Base-by-base conservation (phyloP, 352 stramenopile species). In the Phytophthora uliginosa region DNA sequence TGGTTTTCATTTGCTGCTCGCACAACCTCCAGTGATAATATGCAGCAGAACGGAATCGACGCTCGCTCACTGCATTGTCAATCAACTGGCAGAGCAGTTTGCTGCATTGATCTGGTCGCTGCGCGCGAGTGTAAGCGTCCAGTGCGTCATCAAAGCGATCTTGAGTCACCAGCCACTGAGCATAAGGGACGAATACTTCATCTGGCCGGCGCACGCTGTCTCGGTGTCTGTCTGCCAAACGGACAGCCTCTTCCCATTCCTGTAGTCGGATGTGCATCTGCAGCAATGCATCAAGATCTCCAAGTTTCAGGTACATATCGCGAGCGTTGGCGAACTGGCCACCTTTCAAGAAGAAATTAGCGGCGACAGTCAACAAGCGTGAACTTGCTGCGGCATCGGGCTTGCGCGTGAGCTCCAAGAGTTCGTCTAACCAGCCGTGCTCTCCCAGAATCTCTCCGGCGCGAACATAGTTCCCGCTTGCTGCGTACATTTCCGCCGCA, bases 21-120 rank as follows among this genome's bases (percentile, higher is more conserved):
- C 85, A 93, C 2, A 98, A 80, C n/a, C 95, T 74, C 88, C 89
- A 98, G 77, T 98, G 91, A 73, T 98, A 98, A 79, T 98, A 97
- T 7, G 93, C 85, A 20, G 95, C 95, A 59, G 98, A 92, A 34
- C 94, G 79, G 69, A 97, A 99, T 18, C 94, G 83, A 17, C 75
- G 74, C 72, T 98, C 94, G 7, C 61, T 72, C 7, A 98, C 90
- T 12, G 96, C 91, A 61, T 98, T 98, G 38, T 92, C 76, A 48
- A 97, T 97, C 3, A 99, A 74, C 73, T 98, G 88, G 36, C 73
- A 70, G n/a, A 99, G 85, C 61, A 99, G 68, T 28, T 77, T 82
- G 12, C 82, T 75, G 75, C 91, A 96, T 52, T 98, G 79, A 59
- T 99, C 94, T 5, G 85, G 86, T 34, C 92, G 79, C 38, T 89